Evolutionary conservation across 805 yeast species (phyloP), one percentile per base, ranked within the genome.

Genomic region (Komagataella ulmi): DNA sequence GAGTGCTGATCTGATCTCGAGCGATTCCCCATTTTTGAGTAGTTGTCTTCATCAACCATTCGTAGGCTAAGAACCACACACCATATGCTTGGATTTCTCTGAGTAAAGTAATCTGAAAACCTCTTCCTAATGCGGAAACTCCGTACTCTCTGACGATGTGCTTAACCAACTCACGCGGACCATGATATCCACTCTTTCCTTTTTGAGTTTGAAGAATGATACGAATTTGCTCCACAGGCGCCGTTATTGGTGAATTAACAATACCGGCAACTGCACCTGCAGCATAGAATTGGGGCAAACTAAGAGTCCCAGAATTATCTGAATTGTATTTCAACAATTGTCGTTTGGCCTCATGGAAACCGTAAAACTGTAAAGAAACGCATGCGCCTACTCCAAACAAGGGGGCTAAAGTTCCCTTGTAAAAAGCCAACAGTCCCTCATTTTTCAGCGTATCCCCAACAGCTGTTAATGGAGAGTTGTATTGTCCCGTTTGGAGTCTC

Each of bases 371-470:
- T 45, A 91, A 86, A 7, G 96, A 87, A 10, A 93, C 97, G 73
- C 97, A 90, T 0, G 96, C 96, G 50, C 99, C 99, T n/a, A 91
- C 88, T 10, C 99, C 99, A 43, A 91, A 66, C 58, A 93, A 73
- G 18, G 99, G 99, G 1, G 97, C 90, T 58, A 89, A 61, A 1
- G 97, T 89, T 43, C 99, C 99, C 66, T 95, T 83, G 66, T 93
- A 93, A 61, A 93, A 88, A 0, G 95, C 99, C 44, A 70, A 53
- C 6, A 82, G 76, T 1, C 99, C 99, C 61, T 81, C 87, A 46
- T 75, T 77, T 44, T 70, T 71, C 48, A 82, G 58, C 0, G 86
- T 80, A 43, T 71, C 73, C 50, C 71, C 72, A 44, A 81, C 61
- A 14, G 82, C 80, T 49, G 69, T 68, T 6, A 74, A 57, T 12